Evolutionary conservation across 306 rosid species (phyloP), one percentile per base, ranked within the genome.

Genomic region (Oemleria cerasiformis): DNA sequence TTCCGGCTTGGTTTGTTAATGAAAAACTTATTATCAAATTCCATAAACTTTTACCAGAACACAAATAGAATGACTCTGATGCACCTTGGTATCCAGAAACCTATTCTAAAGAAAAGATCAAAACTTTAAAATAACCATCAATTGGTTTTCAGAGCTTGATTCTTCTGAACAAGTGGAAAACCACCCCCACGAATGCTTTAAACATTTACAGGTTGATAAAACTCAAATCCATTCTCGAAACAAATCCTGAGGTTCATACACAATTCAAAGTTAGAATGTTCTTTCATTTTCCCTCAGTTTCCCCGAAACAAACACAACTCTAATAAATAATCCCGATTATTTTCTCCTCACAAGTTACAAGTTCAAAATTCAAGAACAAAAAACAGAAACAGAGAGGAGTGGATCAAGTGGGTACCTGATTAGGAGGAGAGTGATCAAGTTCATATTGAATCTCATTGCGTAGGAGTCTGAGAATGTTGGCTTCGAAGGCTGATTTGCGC

Each of bases 401-500:
- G 63, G 23, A 65, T 41, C 5, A 65, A 30, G 13, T 49, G 6
- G 70, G 21, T 17, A 87, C 91, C 81, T 78, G 63, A 42, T 65
- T 42, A 59, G 84, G 78, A 81, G 96, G 80, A 71, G 80, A 78
- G 54, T 85, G 65, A 68, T 89, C 89, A 40, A 91, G 84, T 80
- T 89, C 97, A 72, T 80, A 87, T 63, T 83, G 80, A 58, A 94
- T 89, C 77, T 94, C 99, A 40, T 54, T 77, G 41, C 92, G 91
- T 19, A 94, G 86, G 65, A 89, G 84, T 81, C 92, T 86, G 65
- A 78, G 75, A 71, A 94, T 78, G 83, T 78, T 83, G 8, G 83
- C 95, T 48, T 94, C 90, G 77, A 88, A 89, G 63, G 96, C 91
- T 16, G 79, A 82, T 73, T 84, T 89, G 65, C 90, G 91, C 96